Evolutionary conservation across 2,329 filamentous ascomycete genomes (phyloP).

Genomic region (Fusarium falciforme): DNA sequence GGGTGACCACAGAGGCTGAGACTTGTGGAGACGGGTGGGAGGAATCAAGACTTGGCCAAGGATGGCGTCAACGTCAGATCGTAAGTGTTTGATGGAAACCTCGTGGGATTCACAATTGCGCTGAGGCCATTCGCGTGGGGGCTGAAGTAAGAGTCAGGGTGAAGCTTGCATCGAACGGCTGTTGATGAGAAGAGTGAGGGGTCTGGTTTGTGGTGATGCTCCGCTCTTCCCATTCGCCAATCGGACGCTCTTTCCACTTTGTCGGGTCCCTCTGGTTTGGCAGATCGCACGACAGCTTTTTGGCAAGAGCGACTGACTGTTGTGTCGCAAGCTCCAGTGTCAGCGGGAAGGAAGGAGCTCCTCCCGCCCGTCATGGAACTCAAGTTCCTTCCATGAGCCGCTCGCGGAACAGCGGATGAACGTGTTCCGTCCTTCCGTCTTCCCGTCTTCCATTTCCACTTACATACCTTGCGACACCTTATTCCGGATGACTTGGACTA

Average conservation of each 20-base stretch:
- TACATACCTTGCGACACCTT: not conserved
- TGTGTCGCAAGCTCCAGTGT: not conserved
- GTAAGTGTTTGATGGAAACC: constrained; percentile 8
- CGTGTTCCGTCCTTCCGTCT: constrained; percentile 22
- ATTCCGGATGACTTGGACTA: not conserved
- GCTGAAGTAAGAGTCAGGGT: constrained; percentile 7
- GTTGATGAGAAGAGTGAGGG: constrained; percentile 8
- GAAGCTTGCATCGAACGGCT: not conserved
- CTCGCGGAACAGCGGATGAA: constrained; percentile 24
- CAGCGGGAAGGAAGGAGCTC: constrained; percentile 15
- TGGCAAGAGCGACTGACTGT: constrained; percentile 2
- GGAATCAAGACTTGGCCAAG: constrained; percentile 9
- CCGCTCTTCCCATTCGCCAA: constrained; percentile 24
- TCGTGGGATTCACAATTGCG: not conserved
- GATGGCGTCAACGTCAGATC: constrained; percentile 17
- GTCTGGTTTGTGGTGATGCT: not conserved
- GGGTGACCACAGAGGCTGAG: constrained; percentile 4
- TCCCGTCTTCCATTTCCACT: constrained; percentile 21
- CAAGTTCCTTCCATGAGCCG: not conserved
- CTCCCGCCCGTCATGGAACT: not conserved
- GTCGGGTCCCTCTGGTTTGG: constrained; percentile 13
- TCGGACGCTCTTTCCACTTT: constrained; percentile 21
- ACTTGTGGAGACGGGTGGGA: not conserved
- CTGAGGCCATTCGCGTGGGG: constrained; percentile 1
- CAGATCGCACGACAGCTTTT: constrained; percentile 10